A percentile compares a stretch with the other conserved stretches of the same genome.
These are phyloP conservation scores for Luffa aegyptiaca DNA, from an alignment of 306 rosid genomes.

Conservation along the genomic window DNA sequence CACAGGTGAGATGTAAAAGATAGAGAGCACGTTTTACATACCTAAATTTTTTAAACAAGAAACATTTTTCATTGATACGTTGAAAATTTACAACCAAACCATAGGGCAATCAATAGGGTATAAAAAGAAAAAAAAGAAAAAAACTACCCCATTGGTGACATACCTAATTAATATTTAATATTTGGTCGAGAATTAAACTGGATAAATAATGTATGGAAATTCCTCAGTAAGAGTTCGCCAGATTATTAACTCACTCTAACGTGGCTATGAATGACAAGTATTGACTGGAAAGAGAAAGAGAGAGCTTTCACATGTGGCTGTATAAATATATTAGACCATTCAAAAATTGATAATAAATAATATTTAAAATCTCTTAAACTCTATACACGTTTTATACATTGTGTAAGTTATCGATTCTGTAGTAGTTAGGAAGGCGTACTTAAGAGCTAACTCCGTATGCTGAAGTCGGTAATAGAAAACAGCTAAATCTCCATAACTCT, in stretches of 20 bases:
- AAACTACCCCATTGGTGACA: constrained; percentile 16
- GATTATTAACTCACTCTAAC: neutral
- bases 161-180: constrained; percentile 23
- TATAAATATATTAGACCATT: neutral
- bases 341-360: neutral
- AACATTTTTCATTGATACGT: neutral
- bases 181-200: constrained; percentile 4
- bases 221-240: neutral
- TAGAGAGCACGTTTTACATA: constrained; percentile 96
- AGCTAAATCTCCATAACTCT: constrained; percentile 98
- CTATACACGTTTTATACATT: neutral
- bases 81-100: neutral
- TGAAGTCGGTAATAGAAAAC: constrained; percentile 98
- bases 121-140: neutral
- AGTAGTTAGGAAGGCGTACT: constrained; percentile 44
- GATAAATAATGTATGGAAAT: neutral
- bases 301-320: neutral
- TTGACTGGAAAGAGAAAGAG: neutral
- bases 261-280: neutral
- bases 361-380: neutral
- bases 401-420: neutral
- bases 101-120: neutral
- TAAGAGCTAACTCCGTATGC: constrained; percentile 94
- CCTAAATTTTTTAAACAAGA: constrained; percentile 29
- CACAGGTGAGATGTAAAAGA: constrained; percentile 95